Conservation (phyloP, 2,329 filamentous ascomycete species). For the Lasiodiplodia citricola region DNA sequence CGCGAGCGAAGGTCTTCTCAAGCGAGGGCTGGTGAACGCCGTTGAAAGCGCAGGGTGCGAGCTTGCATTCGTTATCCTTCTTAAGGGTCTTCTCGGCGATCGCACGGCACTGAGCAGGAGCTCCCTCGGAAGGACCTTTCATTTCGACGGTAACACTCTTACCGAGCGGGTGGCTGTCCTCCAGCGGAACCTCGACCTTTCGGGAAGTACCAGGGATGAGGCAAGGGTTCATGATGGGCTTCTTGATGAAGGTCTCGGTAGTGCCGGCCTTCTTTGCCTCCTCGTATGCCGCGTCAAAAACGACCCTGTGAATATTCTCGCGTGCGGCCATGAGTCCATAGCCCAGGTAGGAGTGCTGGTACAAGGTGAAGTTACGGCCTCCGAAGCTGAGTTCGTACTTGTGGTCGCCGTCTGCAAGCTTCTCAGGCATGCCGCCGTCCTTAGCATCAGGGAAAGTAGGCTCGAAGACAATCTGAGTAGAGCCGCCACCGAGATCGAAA, state of each 20-base stretch:
- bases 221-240: constrained; percentile 82
- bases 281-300: constrained; percentile 74
- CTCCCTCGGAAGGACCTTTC: constrained; percentile 76
- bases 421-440: constrained; percentile 81
- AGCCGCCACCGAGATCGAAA: constrained; percentile 95
- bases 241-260: constrained; percentile 65
- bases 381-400: constrained; percentile 93
- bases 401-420: constrained; percentile 87
- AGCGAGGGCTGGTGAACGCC: constrained; percentile 93
- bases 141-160: constrained; percentile 76
- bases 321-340: constrained; percentile 97
- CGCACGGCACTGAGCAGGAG: constrained; percentile 85
- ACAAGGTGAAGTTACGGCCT: constrained; percentile 87
- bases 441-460: constrained; percentile 81
- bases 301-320: constrained; percentile 77
- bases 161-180: constrained; percentile 69
- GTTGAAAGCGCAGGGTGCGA: constrained; percentile 97
- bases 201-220: constrained; percentile 80
- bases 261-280: constrained; percentile 55
- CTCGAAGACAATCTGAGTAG: constrained; percentile 98
- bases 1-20: constrained; percentile 86
- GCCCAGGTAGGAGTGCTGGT: constrained; percentile 97
- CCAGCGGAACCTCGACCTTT: constrained; percentile 74
- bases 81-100: constrained; percentile 88
- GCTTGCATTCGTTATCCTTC: constrained; percentile 80